These are phyloP conservation scores for Elsinoe ampelina DNA, from an alignment of 2,329 filamentous ascomycete genomes.

Conservation along the genomic window DNA sequence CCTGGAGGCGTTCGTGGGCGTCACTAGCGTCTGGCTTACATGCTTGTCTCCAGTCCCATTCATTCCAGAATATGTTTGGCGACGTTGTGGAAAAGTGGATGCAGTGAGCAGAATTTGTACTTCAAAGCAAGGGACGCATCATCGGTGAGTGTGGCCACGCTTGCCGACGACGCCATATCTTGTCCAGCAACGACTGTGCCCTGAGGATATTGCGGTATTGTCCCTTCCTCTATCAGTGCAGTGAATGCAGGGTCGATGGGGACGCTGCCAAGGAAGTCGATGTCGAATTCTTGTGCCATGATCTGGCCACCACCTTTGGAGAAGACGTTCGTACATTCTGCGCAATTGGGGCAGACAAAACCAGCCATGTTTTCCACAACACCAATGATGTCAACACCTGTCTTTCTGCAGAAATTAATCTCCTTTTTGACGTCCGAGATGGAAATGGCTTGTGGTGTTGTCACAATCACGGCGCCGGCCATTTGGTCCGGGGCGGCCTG, in stretches of 20 bases:
- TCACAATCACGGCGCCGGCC: conserved; percentile 84
- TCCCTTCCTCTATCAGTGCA: conserved; percentile 67
- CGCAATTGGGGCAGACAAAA: conserved; percentile 67
- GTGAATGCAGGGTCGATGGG: conserved; percentile 93
- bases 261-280: conserved; percentile 75
- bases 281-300: conserved; percentile 79
- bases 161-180: conserved; percentile 30
- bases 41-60: background rate
- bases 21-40: background rate
- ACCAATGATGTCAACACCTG: conserved; percentile 67
- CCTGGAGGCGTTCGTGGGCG: background rate
- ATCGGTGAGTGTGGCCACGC: conserved; percentile 19
- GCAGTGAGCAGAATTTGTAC: conserved; percentile 62
- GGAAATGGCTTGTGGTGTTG: conserved; percentile 87
- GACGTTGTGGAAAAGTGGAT: conserved; percentile 58
- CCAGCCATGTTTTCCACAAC: conserved; percentile 97
- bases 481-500: conserved; percentile 52
- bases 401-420: conserved; percentile 86
- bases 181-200: conserved; percentile 55
- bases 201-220: conserved; percentile 57
- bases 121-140: conserved; percentile 54
- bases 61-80: conserved; percentile 26
- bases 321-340: conserved; percentile 88
- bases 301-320: conserved; percentile 79
- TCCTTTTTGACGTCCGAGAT: conserved; percentile 93